Evolutionary conservation across 2,329 filamentous ascomycete species (phyloP), one percentile per base, ranked within the genome.

Genomic region (Thelonectria olida): DNA sequence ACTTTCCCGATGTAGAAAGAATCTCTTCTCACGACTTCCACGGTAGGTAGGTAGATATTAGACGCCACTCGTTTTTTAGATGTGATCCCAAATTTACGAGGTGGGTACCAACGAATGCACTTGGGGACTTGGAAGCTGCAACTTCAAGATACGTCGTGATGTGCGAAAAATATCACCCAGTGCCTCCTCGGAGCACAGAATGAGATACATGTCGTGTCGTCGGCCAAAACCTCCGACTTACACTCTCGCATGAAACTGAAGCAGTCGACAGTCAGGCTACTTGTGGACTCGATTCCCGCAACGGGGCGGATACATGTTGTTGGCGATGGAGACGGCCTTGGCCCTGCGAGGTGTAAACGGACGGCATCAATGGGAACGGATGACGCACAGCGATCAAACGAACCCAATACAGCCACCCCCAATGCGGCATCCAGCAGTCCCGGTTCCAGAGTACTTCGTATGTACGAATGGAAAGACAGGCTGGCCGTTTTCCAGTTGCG

Each of bases 11-110:
- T 64, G 59, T 67, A 69, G 60, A 62, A 67, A 69, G 60, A 69
- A 70, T 66, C 68, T 63, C 68, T 63, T 65, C 64, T 70, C 61
- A 60, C 56, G 55, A 62, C 56, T 45, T 42, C n/a, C 17, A 20
- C 19, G 13, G 12, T 17, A 17, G 15, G 15, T 44, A n/a, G n/a
- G n/a, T n/a, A n/a, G 27, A 6, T 28, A 28, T 28, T 13, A 67
- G 57, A 59, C 59, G 48, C 38, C 53, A 60, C 41, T 61, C 38
- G 38, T 19, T 42, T 56, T 48, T 52, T 15, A 15, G 12, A n/a
- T n/a, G n/a, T n/a, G 13, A 34, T 31, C 28, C 28, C 28, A 31
- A 31, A 3, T 8, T 31, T 31, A 31, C 13, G 28, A 13, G 13
- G 7, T 12, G 5, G 7, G 31, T 34, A 34, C 15, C 31, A 34